Percentiles rank a stretch among this genome's conserved stretches.
Evolutionary conservation across 805 yeast genomes (phyloP).

Genomic region (Candida railenensis): DNA sequence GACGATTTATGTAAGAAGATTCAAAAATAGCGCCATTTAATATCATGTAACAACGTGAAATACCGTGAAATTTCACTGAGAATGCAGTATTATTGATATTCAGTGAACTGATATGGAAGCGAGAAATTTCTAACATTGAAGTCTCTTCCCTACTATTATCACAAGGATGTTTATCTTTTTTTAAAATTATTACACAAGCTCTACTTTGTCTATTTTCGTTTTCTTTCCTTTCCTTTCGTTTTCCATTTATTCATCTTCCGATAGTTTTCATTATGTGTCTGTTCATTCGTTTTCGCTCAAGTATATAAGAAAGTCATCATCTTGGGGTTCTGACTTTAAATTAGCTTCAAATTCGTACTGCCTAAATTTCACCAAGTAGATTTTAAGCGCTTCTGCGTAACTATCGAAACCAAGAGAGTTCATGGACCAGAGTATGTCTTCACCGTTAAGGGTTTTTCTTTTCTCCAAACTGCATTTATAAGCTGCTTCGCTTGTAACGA

Average conservation of each 20-base stretch:
- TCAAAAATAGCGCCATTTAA: too few relatives aligned
- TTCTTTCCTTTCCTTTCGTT: background rate
- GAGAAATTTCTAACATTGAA: too few relatives aligned
- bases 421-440: conserved; percentile 65
- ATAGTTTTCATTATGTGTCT: background rate
- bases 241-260: background rate
- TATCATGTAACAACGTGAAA: too few relatives aligned
- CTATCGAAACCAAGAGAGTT: conserved; percentile 66
- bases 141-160: too few relatives aligned
- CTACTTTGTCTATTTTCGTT: too few relatives aligned
- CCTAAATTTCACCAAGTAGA: conserved; percentile 65
- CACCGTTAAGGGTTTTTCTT: conserved; percentile 70
- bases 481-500: conserved; percentile 64
- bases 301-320: background rate
- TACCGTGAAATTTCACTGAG: too few relatives aligned
- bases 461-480: conserved; percentile 65
- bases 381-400: conserved; percentile 66
- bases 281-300: background rate
- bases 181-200: too few relatives aligned
- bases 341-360: conserved; percentile 24
- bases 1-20: too few relatives aligned
- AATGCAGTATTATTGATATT: too few relatives aligned
- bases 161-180: too few relatives aligned
- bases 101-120: too few relatives aligned
- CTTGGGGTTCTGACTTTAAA: background rate